A percentile compares a stretch with the other conserved stretches of the same genome.
Evolutionary conservation across 176 grass and related monocot species (phyloP).

Genomic region (Musa itinerans): DNA sequence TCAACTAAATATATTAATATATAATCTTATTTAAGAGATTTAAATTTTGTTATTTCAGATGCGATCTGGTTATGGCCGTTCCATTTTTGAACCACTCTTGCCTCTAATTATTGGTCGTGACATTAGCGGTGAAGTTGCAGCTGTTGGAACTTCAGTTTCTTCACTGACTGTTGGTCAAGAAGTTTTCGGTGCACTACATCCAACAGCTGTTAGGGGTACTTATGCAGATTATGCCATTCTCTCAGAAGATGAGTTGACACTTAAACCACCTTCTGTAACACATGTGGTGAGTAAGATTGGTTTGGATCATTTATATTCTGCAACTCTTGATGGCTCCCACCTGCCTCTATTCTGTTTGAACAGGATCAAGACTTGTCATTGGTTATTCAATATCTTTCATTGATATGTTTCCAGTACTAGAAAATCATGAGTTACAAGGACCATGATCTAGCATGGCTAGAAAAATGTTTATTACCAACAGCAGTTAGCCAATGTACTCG

Average conservation of each 20-base stretch:
- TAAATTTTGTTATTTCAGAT: constrained; percentile 37
- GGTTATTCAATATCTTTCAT: neutral
- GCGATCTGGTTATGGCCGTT: constrained; percentile 84
- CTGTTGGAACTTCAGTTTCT: constrained; percentile 59
- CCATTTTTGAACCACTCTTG: constrained; percentile 61
- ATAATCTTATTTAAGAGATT: neutral
- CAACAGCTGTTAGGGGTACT: constrained; percentile 87
- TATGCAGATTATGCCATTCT: constrained; percentile 87
- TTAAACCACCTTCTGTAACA: constrained; percentile 66
- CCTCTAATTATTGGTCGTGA: constrained; percentile 86
- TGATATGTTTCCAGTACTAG: neutral
- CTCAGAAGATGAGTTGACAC: constrained; percentile 68
- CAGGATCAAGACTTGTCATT: neutral
- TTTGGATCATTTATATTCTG: neutral
- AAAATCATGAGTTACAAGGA: no score
- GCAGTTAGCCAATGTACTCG: no score
- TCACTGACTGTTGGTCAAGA: constrained; percentile 61
- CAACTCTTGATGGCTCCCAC: neutral
- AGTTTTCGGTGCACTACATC: constrained; percentile 83
- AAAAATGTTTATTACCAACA: no score
- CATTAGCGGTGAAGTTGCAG: constrained; percentile 89
- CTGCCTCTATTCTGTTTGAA: neutral
- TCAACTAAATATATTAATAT: neutral
- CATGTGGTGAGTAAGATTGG: constrained; percentile 46
- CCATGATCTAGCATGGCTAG: no score